These are phyloP conservation scores for Claviceps purpurea DNA, from an alignment of 2,329 filamentous ascomycete genomes.

Conservation along the genomic window DNA sequence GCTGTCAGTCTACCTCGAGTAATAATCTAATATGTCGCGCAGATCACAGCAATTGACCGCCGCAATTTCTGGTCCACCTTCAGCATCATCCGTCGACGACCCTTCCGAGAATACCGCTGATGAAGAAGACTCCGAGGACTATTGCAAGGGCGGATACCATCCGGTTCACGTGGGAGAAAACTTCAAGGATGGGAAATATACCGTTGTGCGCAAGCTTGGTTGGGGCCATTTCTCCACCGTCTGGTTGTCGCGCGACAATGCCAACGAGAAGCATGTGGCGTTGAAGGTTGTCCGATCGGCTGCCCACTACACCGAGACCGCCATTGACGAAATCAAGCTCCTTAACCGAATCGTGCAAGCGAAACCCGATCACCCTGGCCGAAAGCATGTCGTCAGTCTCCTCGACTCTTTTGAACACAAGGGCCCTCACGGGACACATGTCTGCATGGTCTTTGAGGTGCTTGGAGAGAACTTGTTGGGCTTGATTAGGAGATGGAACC, in stretches of 20 bases:
- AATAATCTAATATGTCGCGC: conserved; percentile 3
- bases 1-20: conserved; percentile 7
- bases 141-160: conserved; percentile 98
- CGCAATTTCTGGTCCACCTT: conserved; percentile 58
- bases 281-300: conserved; percentile 96
- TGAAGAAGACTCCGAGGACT: conserved; percentile 97
- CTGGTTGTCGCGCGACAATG: conserved; percentile 72
- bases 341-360: conserved; percentile 94
- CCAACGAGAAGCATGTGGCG: conserved; percentile 83
- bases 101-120: conserved; percentile 84
- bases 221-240: conserved; percentile 99
- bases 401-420: conserved; percentile 97
- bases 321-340: conserved; percentile 96
- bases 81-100: conserved; percentile 70
- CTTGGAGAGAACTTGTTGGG: conserved; percentile 89
- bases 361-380: conserved; percentile 85
- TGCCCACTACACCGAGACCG: conserved; percentile 96
- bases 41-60: conserved; percentile 43
- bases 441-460: conserved; percentile 99
- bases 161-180: conserved; percentile 88
- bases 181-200: conserved; percentile 96
- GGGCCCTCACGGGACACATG: conserved; percentile 88
- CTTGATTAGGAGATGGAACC: conserved; percentile 96
- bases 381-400: conserved; percentile 88
- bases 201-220: conserved; percentile 86